These are phyloP conservation scores for Thielaviopsis musarum DNA, from an alignment of 2,329 filamentous ascomycete genomes.

Conservation along the genomic window DNA sequence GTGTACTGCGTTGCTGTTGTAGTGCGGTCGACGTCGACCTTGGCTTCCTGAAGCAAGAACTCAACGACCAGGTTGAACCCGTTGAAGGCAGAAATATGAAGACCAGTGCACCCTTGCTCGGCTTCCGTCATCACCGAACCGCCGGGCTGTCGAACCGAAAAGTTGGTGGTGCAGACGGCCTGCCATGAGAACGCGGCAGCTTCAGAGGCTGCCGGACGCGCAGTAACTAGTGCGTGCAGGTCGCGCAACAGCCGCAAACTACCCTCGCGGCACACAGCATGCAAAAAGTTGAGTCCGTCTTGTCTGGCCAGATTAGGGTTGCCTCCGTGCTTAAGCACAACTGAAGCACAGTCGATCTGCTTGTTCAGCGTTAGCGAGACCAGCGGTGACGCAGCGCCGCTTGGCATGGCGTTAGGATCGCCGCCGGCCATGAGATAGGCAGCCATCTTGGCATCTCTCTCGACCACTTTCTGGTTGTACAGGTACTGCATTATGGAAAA, in stretches of 20 bases:
- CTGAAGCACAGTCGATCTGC: constrained; percentile 8
- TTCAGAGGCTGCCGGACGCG: neutral
- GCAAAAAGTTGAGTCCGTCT: constrained; percentile 9
- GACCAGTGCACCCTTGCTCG: constrained; percentile 5
- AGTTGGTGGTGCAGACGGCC: constrained; percentile 9
- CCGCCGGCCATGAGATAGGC: constrained; percentile 1
- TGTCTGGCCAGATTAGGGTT: constrained; percentile 7
- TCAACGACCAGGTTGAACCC: constrained; percentile 8
- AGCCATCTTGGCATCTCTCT: constrained; percentile 1
- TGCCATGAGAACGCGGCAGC: constrained; percentile 9
- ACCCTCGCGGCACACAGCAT: constrained; percentile 8
- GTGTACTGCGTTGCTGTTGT: constrained; percentile 3
- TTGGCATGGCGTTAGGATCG: neutral
- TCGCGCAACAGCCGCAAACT: neutral
- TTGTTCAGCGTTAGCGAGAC: constrained; percentile 10
- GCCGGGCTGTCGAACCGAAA: constrained; percentile 8
- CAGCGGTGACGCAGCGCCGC: constrained; percentile 8
- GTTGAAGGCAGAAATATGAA: constrained; percentile 13
- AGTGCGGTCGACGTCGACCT: constrained; percentile 2
- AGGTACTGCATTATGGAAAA: constrained; percentile 2
- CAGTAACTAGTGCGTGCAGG: neutral
- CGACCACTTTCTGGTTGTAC: neutral
- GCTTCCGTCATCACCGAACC: neutral
- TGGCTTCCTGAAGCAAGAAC: constrained; percentile 8
- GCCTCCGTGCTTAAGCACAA: constrained; percentile 9